Conservation (phyloP, 345 rosid species). For the Citropsis articulata region DNA sequence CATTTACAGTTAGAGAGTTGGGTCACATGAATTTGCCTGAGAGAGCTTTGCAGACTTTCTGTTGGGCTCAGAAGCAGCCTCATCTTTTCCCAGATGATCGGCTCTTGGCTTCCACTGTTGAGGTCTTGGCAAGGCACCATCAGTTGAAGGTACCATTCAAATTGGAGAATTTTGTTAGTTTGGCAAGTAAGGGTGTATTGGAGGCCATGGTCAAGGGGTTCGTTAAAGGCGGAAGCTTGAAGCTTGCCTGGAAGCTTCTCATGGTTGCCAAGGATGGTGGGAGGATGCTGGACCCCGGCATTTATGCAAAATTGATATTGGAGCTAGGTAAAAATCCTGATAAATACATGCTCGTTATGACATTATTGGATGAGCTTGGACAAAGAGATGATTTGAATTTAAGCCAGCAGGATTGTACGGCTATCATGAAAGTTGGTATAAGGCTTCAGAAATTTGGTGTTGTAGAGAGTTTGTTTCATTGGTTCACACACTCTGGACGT, state of each 20-base stretch:
- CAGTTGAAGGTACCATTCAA: constrained; percentile 57
- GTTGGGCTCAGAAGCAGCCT: constrained; percentile 74
- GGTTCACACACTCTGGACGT: constrained; percentile 60
- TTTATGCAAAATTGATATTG: constrained; percentile 67
- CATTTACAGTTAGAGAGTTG: constrained; percentile 67
- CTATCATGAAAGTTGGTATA: constrained; percentile 77
- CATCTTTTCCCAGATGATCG: constrained; percentile 66
- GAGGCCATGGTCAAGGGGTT: constrained; percentile 86
- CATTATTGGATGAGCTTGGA: constrained; percentile 60
- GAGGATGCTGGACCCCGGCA: constrained; percentile 57
- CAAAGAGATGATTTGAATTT: constrained; percentile 62
- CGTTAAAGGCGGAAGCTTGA: constrained; percentile 59
- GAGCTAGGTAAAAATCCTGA: constrained; percentile 81
- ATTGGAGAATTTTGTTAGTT: constrained; percentile 43
- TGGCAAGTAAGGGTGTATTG: constrained; percentile 61
- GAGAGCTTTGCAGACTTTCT: constrained; percentile 77
- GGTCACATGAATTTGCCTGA: constrained; percentile 80
- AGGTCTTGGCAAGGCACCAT: constrained; percentile 64
- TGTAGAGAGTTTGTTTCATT: constrained; percentile 59
- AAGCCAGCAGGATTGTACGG: constrained; percentile 74
- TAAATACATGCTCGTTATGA: constrained; percentile 40
- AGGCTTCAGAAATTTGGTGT: constrained; percentile 52
- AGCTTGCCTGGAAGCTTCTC: constrained; percentile 68
- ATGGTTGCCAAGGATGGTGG: constrained; percentile 44
- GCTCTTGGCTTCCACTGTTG: constrained; percentile 62